Base-by-base conservation (phyloP, 768 basidiomycete species). In the Podaxis rugospora region DNA sequence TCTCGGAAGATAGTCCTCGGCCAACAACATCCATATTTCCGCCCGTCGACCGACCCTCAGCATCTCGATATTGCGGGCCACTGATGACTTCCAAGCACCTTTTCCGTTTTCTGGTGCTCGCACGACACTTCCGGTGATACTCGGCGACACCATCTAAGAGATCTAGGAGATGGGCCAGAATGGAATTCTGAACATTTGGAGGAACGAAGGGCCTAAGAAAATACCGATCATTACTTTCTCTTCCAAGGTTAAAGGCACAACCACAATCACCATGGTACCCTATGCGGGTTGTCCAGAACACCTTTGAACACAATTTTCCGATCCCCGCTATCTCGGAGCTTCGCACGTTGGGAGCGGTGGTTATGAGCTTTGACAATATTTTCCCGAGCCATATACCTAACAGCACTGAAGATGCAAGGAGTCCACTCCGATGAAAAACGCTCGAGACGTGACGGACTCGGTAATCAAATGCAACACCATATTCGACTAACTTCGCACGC, bases 261-360 rank as follows among this genome's bases (percentile, higher is more conserved):
- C 1, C 14, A n/a, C 49, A 63, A 66, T 52, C 67, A 92, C 92
- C 92, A 93, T 68, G 73, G 70, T 14, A 92, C 76, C 10, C 80
- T 79, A 66, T 89, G 88, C 2, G 92, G 92, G 62, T 83, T 92
- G 54, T 87, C 86, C 23, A 93, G 74, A 0, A 88, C 86, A 61
- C 83, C 80, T 64, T 85, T 92, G 75, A 84, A 92, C 0, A 87
- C 83, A 1, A 77, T 73, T 66, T 86, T 92, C 50, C 78, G 82
- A 23, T 91, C 89, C 47, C 70, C 71, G 16, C 55, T 64, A 36
- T 76, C 73, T 55, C 76, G 75, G 21, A 73, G 69, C 64, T 78
- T 85, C 28, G 82, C 83, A 44, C 90, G 85, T 66, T 88, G 89
- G 0, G 90, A 89, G 11, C 72, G 71, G 62, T 87, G 82, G 5